Base-by-base conservation (phyloP, 2,329 filamentous ascomycete species). In the Neopestalotiopsis rosae region DNA sequence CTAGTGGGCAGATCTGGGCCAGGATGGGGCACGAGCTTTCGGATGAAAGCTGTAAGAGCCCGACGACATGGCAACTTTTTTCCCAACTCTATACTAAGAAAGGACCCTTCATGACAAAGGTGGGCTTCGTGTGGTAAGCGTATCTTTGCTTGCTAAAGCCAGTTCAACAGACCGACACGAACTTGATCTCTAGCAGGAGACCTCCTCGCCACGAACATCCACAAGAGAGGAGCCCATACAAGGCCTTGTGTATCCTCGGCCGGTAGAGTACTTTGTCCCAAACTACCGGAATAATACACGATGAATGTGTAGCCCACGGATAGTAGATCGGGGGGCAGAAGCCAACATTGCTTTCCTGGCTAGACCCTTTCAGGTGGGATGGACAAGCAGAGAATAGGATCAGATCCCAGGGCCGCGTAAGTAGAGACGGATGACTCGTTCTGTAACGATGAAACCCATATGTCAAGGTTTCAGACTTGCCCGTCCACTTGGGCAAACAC, bases 381-480 rank as follows among this genome's bases (percentile, higher is more conserved):
- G 30, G 24, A 14, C 24, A 30, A n/a, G 34, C 34, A 38, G 34
- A 34, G 52, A 34, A 57, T 38, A 59, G 38, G 28, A 30, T 32
- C 66, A 62, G 45, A 24, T 52, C n/a, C 45, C 10, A 30, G 45
- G 24, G 28, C 66, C 57, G 59, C 57, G 66, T 63, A 58, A 67
- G 58, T 38, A 49, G 61, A 52, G 49, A 24, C 40, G 20, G 28
- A 20, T 38, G 57, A 67, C 28, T 67, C 65, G 52, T 59, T 56
- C 30, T 67, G 66, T 67, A 67, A 63, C 66, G 34, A 30, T 6
- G 62, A 58, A 67, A 20, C 40, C 17, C 40, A 56, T 62, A 38
- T 67, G 66, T 67, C 66, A 67, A 56, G 34, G 66, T 67, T 67
- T 67, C 66, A 63, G 66, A 61, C 32, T 28, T 59, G 28, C 45